Percentiles rank a stretch among this genome's conserved stretches.
Conservation (phyloP, 441 rosid genomes). For the Pelargonium myrrhifolium region DNA sequence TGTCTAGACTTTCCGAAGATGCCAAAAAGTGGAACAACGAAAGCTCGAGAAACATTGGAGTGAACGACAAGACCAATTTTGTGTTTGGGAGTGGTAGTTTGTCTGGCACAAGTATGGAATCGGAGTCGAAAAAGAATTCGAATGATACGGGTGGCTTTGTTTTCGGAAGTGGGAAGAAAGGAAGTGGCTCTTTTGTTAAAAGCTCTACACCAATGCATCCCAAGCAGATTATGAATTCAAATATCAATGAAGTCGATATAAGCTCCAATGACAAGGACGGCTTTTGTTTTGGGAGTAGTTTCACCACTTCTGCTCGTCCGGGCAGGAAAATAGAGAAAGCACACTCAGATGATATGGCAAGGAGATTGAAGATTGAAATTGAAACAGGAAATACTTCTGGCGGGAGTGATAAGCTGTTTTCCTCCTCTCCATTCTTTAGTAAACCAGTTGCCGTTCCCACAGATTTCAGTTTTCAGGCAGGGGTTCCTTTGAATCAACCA, state of each 20-base stretch:
- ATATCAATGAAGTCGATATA: conserved; percentile 20
- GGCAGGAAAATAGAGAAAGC: conserved; percentile 37
- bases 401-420: conserved; percentile 17
- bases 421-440: conserved; percentile 23
- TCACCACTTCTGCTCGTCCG: conserved; percentile 17
- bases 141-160: conserved; percentile 18
- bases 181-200: conserved; percentile 21
- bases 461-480: conserved; percentile 32
- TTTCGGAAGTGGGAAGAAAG: conserved; percentile 12
- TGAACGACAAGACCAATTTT: conserved; percentile 13
- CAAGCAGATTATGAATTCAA: conserved; percentile 44
- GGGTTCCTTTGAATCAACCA: conserved; percentile 22
- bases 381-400: conserved; percentile 24
- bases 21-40: conserved; percentile 42
- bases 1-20: conserved; percentile 29
- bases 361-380: conserved; percentile 44
- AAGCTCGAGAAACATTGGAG: conserved; percentile 25
- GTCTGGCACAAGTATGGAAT: conserved; percentile 23
- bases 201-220: conserved; percentile 27
- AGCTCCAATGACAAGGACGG: conserved; percentile 19
- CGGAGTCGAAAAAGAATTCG: too few relatives aligned
- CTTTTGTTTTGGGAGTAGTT: conserved; percentile 21
- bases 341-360: conserved; percentile 44
- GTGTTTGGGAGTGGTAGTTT: conserved; percentile 15
- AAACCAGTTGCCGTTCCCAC: conserved; percentile 17